These are phyloP conservation scores for Yarrowia alimentaria DNA, from an alignment of 805 yeast genomes.

Conservation along the genomic window DNA sequence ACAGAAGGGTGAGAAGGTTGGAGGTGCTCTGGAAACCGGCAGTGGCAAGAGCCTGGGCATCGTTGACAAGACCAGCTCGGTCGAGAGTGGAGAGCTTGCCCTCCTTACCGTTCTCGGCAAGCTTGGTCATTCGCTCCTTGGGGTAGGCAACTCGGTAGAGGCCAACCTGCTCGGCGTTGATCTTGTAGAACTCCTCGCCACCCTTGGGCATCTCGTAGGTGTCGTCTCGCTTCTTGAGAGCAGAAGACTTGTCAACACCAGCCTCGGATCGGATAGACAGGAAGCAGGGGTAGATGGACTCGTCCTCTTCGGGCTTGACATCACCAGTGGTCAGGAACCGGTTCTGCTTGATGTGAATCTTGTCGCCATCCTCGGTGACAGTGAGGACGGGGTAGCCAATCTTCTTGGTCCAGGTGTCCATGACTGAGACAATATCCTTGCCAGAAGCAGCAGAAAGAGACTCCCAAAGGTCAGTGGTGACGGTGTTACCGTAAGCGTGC, in stretches of 20 bases:
- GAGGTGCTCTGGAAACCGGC: conserved; percentile 52
- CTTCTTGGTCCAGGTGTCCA: conserved; percentile 70
- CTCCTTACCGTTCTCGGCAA: conserved; percentile 52
- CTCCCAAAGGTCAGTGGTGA: conserved; percentile 70
- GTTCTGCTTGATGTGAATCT: conserved; percentile 51
- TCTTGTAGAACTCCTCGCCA: conserved; percentile 49
- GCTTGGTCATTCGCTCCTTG: conserved; percentile 50
- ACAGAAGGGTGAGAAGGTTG: conserved; percentile 50
- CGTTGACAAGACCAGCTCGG: conserved; percentile 63
- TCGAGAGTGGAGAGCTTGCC: conserved; percentile 58
- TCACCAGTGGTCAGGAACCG: conserved; percentile 67
- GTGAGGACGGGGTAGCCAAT: conserved; percentile 71
- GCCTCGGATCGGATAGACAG: conserved; percentile 52
- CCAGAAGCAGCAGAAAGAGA: conserved; percentile 64
- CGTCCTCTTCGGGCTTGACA: conserved; percentile 55
- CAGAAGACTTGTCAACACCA: conserved; percentile 61
- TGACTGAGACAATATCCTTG: conserved; percentile 54
- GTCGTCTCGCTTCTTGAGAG: conserved; percentile 52
- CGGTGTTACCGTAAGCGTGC: conserved; percentile 67
- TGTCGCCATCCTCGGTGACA: conserved; percentile 45
- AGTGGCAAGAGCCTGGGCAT: conserved; percentile 54
- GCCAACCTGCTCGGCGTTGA: conserved; percentile 62
- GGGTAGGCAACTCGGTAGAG: conserved; percentile 59
- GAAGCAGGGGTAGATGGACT: conserved; percentile 54
- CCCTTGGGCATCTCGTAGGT: conserved; percentile 46